Percentiles rank a stretch among this genome's conserved stretches.
Conservation (phyloP, 306 rosid genomes). For the Quercus ilex region DNA sequence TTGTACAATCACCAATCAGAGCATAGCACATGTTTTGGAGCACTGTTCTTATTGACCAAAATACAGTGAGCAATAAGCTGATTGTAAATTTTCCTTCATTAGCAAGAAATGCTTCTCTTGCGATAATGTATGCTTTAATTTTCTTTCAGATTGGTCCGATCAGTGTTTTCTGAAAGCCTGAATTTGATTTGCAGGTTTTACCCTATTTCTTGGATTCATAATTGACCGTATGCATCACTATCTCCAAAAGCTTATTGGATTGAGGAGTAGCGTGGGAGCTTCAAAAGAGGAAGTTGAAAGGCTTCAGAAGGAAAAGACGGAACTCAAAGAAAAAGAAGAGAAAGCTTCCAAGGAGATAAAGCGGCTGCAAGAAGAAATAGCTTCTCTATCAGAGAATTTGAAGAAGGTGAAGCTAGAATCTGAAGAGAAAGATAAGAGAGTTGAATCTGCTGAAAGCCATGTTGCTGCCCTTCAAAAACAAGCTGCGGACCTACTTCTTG, state of each 20-base stretch:
- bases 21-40: not conserved
- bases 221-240: constrained; percentile 70
- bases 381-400: constrained; percentile 46
- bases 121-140: not conserved
- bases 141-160: not conserved
- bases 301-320: constrained; percentile 46
- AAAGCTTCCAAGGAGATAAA: constrained; percentile 55
- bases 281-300: constrained; percentile 65
- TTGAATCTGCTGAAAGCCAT: constrained; percentile 69
- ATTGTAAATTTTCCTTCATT: not conserved
- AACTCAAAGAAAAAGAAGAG: constrained; percentile 54
- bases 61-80: too few relatives aligned
- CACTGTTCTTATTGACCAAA: too few relatives aligned
- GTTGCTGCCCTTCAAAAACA: constrained; percentile 74
- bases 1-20: not conserved
- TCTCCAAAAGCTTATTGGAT: constrained; percentile 49
- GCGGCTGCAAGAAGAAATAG: constrained; percentile 44
- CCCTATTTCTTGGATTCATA: constrained; percentile 72
- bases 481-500: constrained; percentile 76
- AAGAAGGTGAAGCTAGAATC: constrained; percentile 56
- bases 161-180: not conserved
- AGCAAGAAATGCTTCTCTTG: too few relatives aligned
- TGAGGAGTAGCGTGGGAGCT: constrained; percentile 46
- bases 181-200: constrained; percentile 57
- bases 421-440: constrained; percentile 55